Evolutionary conservation across 2,329 filamentous ascomycete genomes (phyloP), one percentile per base, ranked within the genome.

Genomic region (Colletotrichum sp.): DNA sequence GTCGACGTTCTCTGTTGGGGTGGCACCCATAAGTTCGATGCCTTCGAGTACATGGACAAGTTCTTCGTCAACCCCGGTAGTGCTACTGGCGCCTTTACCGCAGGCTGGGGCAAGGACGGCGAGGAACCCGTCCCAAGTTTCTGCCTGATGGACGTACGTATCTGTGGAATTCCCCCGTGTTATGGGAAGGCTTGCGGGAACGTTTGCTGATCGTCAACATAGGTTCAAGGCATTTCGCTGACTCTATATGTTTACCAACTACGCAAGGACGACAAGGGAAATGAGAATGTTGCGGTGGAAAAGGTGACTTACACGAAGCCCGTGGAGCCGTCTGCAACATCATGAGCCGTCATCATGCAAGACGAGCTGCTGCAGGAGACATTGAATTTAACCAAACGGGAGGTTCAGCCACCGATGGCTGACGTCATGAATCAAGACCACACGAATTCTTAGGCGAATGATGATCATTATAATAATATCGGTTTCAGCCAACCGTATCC

Each of bases 221-320:
- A 98, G 95, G 95, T 98, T 44, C 96, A 99, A 91, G 96, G 96
- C 36, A 98, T 98, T 83, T 98, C 98, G 18, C 90, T 99, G 79
- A 98, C 98, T 76, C 90, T 99, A 66, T 99, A 99, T 84, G 96
- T 99, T 69, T 99, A 99, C 84, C 94, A 96, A 84, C 85, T 96
- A 81, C 92, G 93, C 83, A 95, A 94, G 82, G 94, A 95, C 80
- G 92, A 91, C 72, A 93, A 94, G 79, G 95, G 95, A 18, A 91
- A 91, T 44, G 94, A 96, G 85, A 95, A 93, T 76, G 94, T 96
- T 62, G 93, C 93, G 18, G 95, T 96, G 57, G 95, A 96, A 84
- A 96, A 96, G 88, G 94, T 96, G 77, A 96, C 95, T 67, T 96
- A 95, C 84, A 95, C 94, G 80, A 96, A 96, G 87, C 93, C 93